phyloP scores from a whole-genome alignment of 2,329 filamentous ascomycete genomes.

The Didymella lethalis region DNA sequence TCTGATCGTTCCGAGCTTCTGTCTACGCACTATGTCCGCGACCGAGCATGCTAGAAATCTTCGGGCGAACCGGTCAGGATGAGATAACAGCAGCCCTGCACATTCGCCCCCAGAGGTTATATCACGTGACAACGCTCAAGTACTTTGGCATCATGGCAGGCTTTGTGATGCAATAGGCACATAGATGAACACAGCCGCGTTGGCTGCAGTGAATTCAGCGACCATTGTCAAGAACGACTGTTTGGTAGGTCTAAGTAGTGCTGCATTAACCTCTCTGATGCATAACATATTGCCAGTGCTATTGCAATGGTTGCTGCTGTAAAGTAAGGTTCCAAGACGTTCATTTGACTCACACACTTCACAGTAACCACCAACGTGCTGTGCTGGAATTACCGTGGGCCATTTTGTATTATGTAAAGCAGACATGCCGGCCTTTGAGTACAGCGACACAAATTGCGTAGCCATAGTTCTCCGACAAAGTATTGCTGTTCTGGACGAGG shows the following conservation, averaged over 20 bases:
- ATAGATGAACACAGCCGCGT: too few species aligned
- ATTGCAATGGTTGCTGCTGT: not conserved
- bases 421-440: not conserved
- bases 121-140: too few species aligned
- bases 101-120: too few species aligned
- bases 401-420: not conserved
- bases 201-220: not conserved
- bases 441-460: not conserved
- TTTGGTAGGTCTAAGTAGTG: not conserved
- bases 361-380: not conserved
- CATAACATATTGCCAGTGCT: not conserved
- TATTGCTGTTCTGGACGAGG: not conserved
- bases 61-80: not conserved
- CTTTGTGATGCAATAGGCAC: too few species aligned
- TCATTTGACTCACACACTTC: not conserved
- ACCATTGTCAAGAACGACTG: not conserved
- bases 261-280: not conserved
- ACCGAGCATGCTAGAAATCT: not conserved
- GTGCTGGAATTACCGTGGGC: not conserved
- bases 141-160: too few species aligned
- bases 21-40: not conserved
- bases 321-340: not conserved
- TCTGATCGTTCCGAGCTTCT: not conserved
- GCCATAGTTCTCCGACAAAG: not conserved
- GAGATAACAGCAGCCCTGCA: not conserved